phyloP scores from a whole-genome alignment of 2,329 filamentous ascomycete species.

The Cercospora canescens region DNA sequence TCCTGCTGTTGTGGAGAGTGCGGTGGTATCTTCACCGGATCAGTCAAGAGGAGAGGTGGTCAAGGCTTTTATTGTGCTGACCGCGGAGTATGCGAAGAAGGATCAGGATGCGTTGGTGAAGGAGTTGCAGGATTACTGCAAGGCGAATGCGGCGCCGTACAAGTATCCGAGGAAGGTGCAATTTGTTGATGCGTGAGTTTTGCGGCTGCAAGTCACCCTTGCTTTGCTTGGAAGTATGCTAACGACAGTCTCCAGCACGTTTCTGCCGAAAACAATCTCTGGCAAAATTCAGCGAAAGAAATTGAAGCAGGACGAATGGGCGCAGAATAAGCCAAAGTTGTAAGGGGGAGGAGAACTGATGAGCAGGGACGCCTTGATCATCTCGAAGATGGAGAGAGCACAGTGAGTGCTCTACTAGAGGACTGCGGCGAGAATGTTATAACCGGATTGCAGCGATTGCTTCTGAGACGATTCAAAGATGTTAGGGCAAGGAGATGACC shows the following conservation, averaged over 20 bases:
- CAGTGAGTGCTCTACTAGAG: too few relatives aligned
- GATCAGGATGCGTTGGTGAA: constrained; percentile 29
- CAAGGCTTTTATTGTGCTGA: constrained; percentile 44
- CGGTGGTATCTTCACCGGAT: constrained; percentile 44
- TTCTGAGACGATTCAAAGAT: too few relatives aligned
- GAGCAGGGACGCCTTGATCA: too few relatives aligned
- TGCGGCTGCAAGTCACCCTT: neutral
- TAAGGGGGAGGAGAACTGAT: too few relatives aligned
- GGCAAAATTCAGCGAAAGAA: constrained; percentile 37
- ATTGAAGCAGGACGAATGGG: constrained; percentile 41
- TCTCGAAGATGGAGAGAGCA: too few relatives aligned
- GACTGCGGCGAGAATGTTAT: too few relatives aligned
- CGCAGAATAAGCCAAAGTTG: constrained; percentile 26
- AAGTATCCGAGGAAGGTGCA: constrained; percentile 45
- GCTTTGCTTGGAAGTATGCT: neutral
- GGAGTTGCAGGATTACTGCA: constrained; percentile 44
- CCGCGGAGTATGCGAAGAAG: constrained; percentile 24
- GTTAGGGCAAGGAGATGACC: too few relatives aligned
- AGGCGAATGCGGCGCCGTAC: constrained; percentile 43
- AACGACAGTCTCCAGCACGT: constrained; percentile 6
- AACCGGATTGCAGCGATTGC: too few relatives aligned
- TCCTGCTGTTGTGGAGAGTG: constrained; percentile 41
- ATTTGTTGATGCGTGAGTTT: constrained; percentile 35
- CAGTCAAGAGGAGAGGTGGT: constrained; percentile 41
- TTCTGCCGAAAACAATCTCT: constrained; percentile 45